Base-by-base conservation (phyloP, 208 protist species). In the Trypanosoma brucei region DNA sequence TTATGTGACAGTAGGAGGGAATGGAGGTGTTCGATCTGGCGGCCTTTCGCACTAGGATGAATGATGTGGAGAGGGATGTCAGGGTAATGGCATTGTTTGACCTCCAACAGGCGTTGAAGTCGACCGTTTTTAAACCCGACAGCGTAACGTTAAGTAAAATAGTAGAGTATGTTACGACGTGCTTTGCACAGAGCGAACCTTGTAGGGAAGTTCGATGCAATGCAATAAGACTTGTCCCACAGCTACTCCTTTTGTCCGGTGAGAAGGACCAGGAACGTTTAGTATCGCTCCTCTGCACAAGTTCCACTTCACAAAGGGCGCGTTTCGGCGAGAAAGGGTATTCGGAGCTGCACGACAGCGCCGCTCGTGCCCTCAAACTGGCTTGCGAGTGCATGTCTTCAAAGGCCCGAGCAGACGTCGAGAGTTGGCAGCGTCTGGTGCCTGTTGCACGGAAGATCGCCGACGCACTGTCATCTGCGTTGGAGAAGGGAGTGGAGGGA, bases 41-140 rank as follows among this genome's bases (percentile, higher is more conserved):
- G 6, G 60, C 64, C 9, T 86, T 91, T 58, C 52, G 68, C 8
- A 67, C 67, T 13, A 66, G 79, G 30, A 84, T 91, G 50, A 72
- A 68, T 13, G 62, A 86, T 81, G 78, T 81, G 3, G 80, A 91
- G 58, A 76, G 78, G 50, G 84, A 86, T 59, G 49, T 85, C n/a
- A 76, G 80, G 8, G 59, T 83, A 56, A 91, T 86, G 80, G 80
- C 84, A 1, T 35, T 91, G 51, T 91, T 86, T 60, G 84, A 91
- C 51, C 63, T 91, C 31, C 68, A 72, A 6, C 72, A 72, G 48
- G 66, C 58, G n/a, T 35, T 83, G 6, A 75, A 62, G 31, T 60
- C 13, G 3, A 58, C 59, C 0, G 65, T 46, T 35, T 62, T 68
- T 68, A 40, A 50, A 37, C 38, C 68, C 9, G 56, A 59, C 22